Base-by-base conservation (phyloP, 1,284 basidiomycete species). In the Singerocomus inundabilis region DNA sequence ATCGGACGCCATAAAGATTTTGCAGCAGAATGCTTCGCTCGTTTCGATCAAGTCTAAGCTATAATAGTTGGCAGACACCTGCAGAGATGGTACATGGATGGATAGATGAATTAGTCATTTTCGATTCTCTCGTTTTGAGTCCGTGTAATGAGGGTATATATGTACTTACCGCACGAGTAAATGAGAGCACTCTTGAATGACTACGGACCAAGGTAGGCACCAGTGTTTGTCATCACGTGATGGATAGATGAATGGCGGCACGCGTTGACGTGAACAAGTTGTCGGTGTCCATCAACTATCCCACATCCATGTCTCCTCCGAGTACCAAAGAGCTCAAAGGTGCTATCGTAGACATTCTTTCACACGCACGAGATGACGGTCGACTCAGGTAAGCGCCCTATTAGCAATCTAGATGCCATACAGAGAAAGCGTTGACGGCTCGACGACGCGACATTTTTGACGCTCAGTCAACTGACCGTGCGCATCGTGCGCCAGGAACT, bases 1-100 rank as follows among this genome's bases (percentile, higher is more conserved):
- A 5, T 69, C 74, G 13, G 80, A 85, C 4, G 89, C 88, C n/a
- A 79, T 74, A 31, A 66, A 70, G 55, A 72, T 81, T 41, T 47
- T 80, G 48, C 63, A 69, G 48, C 64, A 66, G 42, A 70, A 70
- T 39, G 66, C 66, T 46, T 69, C 70, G 30, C 54, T 71, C 51
- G 68, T 80, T 16, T 66, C 64, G 36, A 54, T 67, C 16, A 72
- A 70, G 64, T 63, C 77, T 13, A 76, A 72, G 66, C 60, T 78
- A 52, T 78, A 67, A 37, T 28, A 35, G 2, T 28, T 26, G 4
- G 21, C 15, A 1, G 36, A 42, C 13, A 5, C 21, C 37, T 6
- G 10, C 32, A 11, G 12, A 29, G 7, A 26, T 3, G 25, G 21
- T 13, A 29, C 24, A 32, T 16, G 10, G 21, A 21, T 21, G 21